Evolutionary conservation across 192 early-diverging fungal species (phyloP), one percentile per base, ranked within the genome.

Genomic region (Linnemannia exigua): DNA sequence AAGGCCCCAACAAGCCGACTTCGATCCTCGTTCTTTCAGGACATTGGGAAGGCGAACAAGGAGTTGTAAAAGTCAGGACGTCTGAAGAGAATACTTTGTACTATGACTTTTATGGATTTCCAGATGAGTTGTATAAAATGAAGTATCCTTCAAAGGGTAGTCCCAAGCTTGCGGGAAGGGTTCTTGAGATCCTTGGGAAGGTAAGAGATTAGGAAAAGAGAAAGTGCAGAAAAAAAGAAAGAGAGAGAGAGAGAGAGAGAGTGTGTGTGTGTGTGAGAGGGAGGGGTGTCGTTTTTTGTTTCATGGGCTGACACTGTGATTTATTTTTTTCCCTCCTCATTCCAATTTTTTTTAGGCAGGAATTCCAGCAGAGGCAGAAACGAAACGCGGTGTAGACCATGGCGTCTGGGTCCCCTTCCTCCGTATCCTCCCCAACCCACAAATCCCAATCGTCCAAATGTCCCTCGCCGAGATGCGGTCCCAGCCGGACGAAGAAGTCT

Each of bases 101-200:
- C 20, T 94, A 95, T 70, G 94, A 95, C 63, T 95, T 93, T 75
- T 91, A 92, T 67, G 87, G 87, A n/a, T 95, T 95, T 66, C 92
- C 93, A 0, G 72, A 90, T 7, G 85, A 74, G 50, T 87, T 91
- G 67, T 95, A 94, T 80, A 81, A 90, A 58, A 82, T 92, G 70
- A 81, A 87, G 66, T 95, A 93, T 80, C 90, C 92, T 28, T 89
- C 92, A n/a, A 79, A 78, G 46, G 92, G 90, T 0, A 89, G 88
- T 31, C 93, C 93, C 5, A 58, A 87, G 20, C 61, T 95, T 6
- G 89, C 94, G 0, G 75, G 72, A 16, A 74, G 88, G 35, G 89
- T 94, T 3, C 87, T 91, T 35, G 82, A 91, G 20, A 63, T 93
- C 33, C 71, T 95, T n/a, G 69, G 79, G 0, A 63, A 90, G 72